phyloP scores from a whole-genome alignment of 2,329 filamentous ascomycete genomes.

The Thermoascus crustaceus region DNA sequence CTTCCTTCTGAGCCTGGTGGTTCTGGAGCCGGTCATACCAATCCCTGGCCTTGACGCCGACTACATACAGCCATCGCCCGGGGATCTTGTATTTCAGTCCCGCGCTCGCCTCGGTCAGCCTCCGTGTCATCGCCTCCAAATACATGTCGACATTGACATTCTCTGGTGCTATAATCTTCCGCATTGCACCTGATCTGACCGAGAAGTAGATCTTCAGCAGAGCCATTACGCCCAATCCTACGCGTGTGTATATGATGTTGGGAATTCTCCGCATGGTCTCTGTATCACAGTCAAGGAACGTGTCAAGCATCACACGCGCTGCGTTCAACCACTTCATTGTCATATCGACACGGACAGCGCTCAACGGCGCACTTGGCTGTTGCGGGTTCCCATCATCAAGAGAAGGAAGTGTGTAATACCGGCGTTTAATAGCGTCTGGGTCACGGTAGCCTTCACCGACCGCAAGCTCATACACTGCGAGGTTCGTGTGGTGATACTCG shows the following conservation, averaged over 20 bases:
- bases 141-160: conserved; percentile 24
- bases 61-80: conserved; percentile 24
- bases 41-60: conserved; percentile 23
- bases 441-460: conserved; percentile 30
- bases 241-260: conserved; percentile 26
- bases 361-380: conserved; percentile 13
- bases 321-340: conserved; percentile 32
- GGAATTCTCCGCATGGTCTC: conserved; percentile 27
- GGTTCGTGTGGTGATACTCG: conserved; percentile 22
- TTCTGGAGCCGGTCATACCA: conserved; percentile 25
- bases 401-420: conserved; percentile 25
- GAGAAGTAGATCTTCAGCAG: conserved; percentile 29
- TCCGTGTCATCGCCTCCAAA: conserved; percentile 21
- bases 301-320: conserved; percentile 25
- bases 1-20: conserved; percentile 12
- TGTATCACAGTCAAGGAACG: conserved; percentile 23
- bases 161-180: conserved; percentile 23
- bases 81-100: conserved; percentile 27
- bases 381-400: conserved; percentile 14
- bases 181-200: conserved; percentile 21
- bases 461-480: conserved; percentile 27
- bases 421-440: conserved; percentile 24
- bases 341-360: conserved; percentile 28
- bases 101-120: conserved; percentile 26
- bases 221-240: conserved; percentile 23